Conservation (phyloP, 2,329 filamentous ascomycete genomes). For the Fusarium papillatum region DNA sequence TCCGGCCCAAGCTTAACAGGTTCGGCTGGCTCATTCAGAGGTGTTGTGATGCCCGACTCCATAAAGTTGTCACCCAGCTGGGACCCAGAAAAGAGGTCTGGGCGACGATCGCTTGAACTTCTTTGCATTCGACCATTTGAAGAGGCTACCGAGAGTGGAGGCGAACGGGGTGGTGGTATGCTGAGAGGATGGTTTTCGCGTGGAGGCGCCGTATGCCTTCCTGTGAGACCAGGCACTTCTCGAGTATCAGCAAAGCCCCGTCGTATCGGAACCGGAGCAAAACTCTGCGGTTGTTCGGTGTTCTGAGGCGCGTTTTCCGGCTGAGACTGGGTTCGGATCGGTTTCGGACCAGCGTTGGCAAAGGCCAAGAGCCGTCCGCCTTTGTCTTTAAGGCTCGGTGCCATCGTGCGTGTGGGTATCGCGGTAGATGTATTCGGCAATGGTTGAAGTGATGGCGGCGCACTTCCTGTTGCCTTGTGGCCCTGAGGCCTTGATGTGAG, state of each 20-base stretch:
- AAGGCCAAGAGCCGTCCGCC: slow-evolving; percentile 49
- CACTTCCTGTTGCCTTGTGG: slow-evolving; percentile 14
- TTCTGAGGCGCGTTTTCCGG: slow-evolving; percentile 29
- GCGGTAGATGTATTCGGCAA: not conserved
- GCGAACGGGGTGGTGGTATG: slow-evolving; percentile 41
- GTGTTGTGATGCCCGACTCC: slow-evolving; percentile 54
- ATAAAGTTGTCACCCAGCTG: slow-evolving; percentile 56
- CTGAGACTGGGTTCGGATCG: slow-evolving; percentile 34
- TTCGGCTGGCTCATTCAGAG: slow-evolving; percentile 48
- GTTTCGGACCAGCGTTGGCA: slow-evolving; percentile 42
- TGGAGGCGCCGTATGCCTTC: slow-evolving; percentile 46
- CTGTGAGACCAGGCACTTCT: slow-evolving; percentile 52
- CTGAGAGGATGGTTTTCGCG: slow-evolving; percentile 41
- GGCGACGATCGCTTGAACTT: slow-evolving; percentile 30
- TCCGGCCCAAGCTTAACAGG: slow-evolving; percentile 39
- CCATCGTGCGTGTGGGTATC: slow-evolving; percentile 39
- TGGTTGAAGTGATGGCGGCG: slow-evolving; percentile 6
- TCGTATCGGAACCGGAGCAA: slow-evolving; percentile 36
- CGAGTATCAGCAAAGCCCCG: slow-evolving; percentile 50
- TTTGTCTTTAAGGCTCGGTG: slow-evolving; percentile 48
- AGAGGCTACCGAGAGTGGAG: slow-evolving; percentile 30
- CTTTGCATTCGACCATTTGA: slow-evolving; percentile 34
- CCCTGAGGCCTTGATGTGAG: slow-evolving; percentile 17
- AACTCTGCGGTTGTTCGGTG: slow-evolving; percentile 30
- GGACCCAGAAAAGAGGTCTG: slow-evolving; percentile 53